phyloP scores from a whole-genome alignment of 2,329 filamentous ascomycete species.

The Fusarium guadeloupense region DNA sequence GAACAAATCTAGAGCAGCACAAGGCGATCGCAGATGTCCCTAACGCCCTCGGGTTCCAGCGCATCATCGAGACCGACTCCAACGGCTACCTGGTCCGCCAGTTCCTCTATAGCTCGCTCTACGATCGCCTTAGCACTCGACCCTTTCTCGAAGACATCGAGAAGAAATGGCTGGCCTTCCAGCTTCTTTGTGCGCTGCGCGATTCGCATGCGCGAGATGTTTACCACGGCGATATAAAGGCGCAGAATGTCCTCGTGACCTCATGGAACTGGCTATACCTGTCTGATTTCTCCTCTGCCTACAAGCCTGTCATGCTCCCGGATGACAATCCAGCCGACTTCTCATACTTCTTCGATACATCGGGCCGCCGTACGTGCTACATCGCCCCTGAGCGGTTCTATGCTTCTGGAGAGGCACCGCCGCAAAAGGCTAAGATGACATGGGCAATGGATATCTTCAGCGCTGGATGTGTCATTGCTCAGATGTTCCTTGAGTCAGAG shows the following conservation, averaged over 20 bases:
- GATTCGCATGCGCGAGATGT: constrained; percentile 91
- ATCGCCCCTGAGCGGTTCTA: constrained; percentile 93
- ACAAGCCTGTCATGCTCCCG: constrained; percentile 92
- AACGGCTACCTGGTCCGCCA: constrained; percentile 94
- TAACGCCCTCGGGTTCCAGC: constrained; percentile 90
- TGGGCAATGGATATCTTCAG: constrained; percentile 99
- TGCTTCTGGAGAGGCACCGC: constrained; percentile 71
- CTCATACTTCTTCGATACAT: constrained; percentile 97
- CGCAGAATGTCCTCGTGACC: constrained; percentile 94
- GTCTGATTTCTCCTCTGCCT: constrained; percentile 94
- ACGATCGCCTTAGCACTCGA: constrained; percentile 94
- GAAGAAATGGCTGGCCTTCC: constrained; percentile 98
- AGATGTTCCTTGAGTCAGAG: constrained; percentile 92
- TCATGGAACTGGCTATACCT: constrained; percentile 99
- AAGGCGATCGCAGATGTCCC: constrained; percentile 82
- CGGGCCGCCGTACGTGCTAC: constrained; percentile 91
- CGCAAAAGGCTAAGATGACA: constrained; percentile 67
- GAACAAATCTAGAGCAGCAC: constrained; percentile 72
- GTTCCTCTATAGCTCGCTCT: constrained; percentile 94
- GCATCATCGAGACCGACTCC: constrained; percentile 88
- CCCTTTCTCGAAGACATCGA: constrained; percentile 97
- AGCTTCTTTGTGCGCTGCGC: constrained; percentile 88
- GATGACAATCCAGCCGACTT: constrained; percentile 98
- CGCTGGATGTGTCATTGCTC: constrained; percentile 94
- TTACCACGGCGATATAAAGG: constrained; percentile 98